phyloP scores from a whole-genome alignment of 1,284 basidiomycete genomes.

The Flammula alnicola region DNA sequence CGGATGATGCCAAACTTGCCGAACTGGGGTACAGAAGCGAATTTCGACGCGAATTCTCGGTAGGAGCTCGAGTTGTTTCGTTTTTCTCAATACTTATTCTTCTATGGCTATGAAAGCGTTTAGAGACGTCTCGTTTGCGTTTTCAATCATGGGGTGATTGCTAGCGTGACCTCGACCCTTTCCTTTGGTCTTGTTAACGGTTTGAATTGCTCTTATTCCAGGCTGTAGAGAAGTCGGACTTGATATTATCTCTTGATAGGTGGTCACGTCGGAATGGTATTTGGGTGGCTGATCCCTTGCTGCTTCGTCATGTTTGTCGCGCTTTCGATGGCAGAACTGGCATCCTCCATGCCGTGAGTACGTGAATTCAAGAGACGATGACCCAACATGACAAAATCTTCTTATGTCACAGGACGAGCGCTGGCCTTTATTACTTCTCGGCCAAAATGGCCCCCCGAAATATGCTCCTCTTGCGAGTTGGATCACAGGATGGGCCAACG shows the following conservation, averaged over 20 bases:
- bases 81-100: not conserved
- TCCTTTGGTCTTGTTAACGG: constrained; percentile 67
- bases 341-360: constrained; percentile 77
- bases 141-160: constrained; percentile 80
- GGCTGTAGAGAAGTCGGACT: too few relatives aligned
- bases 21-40: constrained; percentile 75
- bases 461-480: constrained; percentile 69
- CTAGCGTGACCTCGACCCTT: constrained; percentile 70
- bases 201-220: constrained; percentile 26
- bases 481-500: constrained; percentile 60
- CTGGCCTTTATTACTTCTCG: constrained; percentile 76
- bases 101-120: constrained; percentile 39
- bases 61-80: constrained; percentile 35
- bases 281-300: constrained; percentile 77
- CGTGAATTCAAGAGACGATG: not conserved
- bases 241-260: constrained; percentile 38
- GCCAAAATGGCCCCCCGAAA: constrained; percentile 67
- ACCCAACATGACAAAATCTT: constrained; percentile 3
- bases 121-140: constrained; percentile 73
- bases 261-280: constrained; percentile 78
- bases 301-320: constrained; percentile 72
- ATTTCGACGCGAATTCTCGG: constrained; percentile 79
- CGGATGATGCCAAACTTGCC: constrained; percentile 64
- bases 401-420: constrained; percentile 55
- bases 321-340: constrained; percentile 72